Conservation (phyloP, 2,329 filamentous ascomycete species). For the Karstenula rhodostoma region DNA sequence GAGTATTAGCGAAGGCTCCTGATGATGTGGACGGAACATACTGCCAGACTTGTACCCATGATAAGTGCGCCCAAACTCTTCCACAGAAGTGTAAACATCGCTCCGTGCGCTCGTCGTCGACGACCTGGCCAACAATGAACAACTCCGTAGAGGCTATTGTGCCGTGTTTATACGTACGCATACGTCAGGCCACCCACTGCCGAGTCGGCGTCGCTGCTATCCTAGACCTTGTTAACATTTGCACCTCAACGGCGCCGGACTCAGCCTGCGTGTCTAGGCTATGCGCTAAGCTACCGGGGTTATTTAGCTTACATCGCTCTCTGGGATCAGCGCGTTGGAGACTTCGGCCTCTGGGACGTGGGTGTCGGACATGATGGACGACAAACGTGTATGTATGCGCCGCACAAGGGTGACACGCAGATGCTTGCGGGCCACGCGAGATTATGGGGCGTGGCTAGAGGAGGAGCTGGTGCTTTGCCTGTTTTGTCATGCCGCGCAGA, state of each 20-base stretch:
- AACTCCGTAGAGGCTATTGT: not conserved
- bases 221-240: conserved; percentile 11
- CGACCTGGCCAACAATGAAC: conserved; percentile 7
- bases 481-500: not conserved
- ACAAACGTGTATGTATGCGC: not conserved
- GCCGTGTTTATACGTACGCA: conserved; percentile 20
- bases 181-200: conserved; percentile 28
- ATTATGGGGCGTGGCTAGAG: not conserved
- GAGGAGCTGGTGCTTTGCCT: not conserved
- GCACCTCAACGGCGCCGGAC: not conserved
- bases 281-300: not conserved
- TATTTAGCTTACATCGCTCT: conserved; percentile 24
- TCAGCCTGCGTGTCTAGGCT: not conserved
- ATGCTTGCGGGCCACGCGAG: conserved; percentile 13
- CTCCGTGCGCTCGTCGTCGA: conserved; percentile 26
- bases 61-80: conserved; percentile 30
- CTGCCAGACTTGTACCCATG: conserved; percentile 30
- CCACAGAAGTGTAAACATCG: conserved; percentile 21
- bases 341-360: not conserved
- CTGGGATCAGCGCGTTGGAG: conserved; percentile 20
- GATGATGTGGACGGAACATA: conserved; percentile 10
- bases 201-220: conserved; percentile 23
- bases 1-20: not conserved
- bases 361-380: conserved; percentile 3
- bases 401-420: conserved; percentile 12